Percentiles rank a stretch among this genome's conserved stretches.
phyloP scores from a whole-genome alignment of 345 rosid genomes.

The Syzygium grande region DNA sequence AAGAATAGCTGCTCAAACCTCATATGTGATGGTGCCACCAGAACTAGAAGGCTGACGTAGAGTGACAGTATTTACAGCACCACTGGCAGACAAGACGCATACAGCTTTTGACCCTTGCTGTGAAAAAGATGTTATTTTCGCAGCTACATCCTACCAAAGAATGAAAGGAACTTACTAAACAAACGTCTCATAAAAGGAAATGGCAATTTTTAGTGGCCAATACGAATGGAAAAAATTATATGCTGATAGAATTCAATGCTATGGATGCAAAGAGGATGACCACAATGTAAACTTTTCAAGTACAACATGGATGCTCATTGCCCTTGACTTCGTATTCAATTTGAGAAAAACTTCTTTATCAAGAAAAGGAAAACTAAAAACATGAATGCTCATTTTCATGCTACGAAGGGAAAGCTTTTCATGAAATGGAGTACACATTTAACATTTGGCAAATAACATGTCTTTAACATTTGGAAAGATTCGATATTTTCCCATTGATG shows the following conservation, averaged over 20 bases:
- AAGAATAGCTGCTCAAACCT: conserved; percentile 40
- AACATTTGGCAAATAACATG: not conserved
- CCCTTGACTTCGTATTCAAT: not conserved
- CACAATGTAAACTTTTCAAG: not conserved
- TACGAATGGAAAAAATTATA: not conserved
- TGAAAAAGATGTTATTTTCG: conserved; percentile 69
- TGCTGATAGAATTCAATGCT: not conserved
- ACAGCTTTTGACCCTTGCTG: conserved; percentile 86
- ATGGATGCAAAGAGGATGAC: not conserved
- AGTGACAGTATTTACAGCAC: conserved; percentile 83
- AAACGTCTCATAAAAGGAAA: not conserved
- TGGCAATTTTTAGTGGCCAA: not conserved
- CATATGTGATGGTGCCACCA: conserved; percentile 74
- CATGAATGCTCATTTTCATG: not conserved
- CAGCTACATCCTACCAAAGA: conserved; percentile 60
- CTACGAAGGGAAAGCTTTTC: not conserved
- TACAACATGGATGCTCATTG: not conserved
- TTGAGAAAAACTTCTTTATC: not conserved
- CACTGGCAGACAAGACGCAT: conserved; percentile 84
- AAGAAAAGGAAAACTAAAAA: not conserved
- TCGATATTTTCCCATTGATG: not conserved
- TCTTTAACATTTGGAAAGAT: not conserved
- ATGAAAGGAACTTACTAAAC: not conserved
- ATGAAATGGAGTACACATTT: not conserved
- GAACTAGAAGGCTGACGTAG: conserved; percentile 75